Conservation (phyloP, 176 grass and related monocot species). For the Alopecurus myosuroides region DNA sequence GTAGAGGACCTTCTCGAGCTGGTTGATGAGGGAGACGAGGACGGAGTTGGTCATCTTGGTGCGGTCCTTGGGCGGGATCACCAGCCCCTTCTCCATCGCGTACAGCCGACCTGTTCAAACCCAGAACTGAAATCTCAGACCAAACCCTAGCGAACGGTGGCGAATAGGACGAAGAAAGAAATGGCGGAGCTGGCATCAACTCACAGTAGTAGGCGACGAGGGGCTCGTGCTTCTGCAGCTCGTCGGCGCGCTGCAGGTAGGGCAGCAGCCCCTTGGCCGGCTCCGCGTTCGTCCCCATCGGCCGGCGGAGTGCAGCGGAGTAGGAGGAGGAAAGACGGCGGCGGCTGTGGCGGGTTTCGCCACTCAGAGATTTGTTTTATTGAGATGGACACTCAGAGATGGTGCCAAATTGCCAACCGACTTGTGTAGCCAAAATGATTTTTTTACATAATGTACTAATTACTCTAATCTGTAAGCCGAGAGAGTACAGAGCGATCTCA, state of each 20-base stretch:
- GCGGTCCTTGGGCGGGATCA: conserved; percentile 74
- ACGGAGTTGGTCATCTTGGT: conserved; percentile 88
- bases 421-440: too few species aligned
- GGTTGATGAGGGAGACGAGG: conserved; percentile 90
- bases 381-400: too few species aligned
- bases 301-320: too few species aligned
- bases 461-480: too few species aligned
- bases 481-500: too few species aligned
- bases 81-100: conserved; percentile 88
- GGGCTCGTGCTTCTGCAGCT: conserved; percentile 99
- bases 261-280: conserved; percentile 91
- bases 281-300: conserved; percentile 75
- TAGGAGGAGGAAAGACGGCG: too few species aligned
- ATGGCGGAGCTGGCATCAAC: background rate
- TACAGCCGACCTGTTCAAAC: conserved; percentile 64
- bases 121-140: background rate
- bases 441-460: too few species aligned
- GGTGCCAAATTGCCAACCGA: too few species aligned
- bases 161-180: background rate
- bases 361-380: too few species aligned
- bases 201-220: conserved; percentile 99
- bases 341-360: too few species aligned
- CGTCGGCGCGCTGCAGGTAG: conserved; percentile 96
- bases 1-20: conserved; percentile 74
- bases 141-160: conserved; percentile 14